phyloP scores from a whole-genome alignment of 257 asterid genomes.

The Verbena officinalis region DNA sequence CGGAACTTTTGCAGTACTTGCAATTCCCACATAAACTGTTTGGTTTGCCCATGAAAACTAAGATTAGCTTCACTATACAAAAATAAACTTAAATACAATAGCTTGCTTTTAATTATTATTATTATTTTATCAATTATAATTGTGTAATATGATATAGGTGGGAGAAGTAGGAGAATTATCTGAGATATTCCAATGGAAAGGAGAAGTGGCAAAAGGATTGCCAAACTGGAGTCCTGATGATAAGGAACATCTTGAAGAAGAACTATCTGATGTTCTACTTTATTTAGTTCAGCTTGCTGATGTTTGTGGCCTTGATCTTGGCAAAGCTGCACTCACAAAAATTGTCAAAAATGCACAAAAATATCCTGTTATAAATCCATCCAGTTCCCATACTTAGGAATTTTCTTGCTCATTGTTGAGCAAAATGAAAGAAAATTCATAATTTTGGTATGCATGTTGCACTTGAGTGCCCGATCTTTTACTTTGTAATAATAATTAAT shows the following conservation, averaged over 20 bases:
- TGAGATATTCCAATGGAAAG: slow-evolving; percentile 74
- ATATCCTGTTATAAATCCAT: slow-evolving; percentile 40
- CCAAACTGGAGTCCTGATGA: slow-evolving; percentile 60
- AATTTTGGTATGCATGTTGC: too few species aligned
- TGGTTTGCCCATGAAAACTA: too few species aligned
- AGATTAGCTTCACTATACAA: too few species aligned
- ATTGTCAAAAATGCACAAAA: slow-evolving; percentile 60
- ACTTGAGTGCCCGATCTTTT: too few species aligned
- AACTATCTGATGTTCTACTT: slow-evolving; percentile 63
- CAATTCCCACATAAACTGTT: too few species aligned
- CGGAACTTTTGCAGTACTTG: too few species aligned
- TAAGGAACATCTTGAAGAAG: slow-evolving; percentile 62
- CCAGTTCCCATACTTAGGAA: not conserved
- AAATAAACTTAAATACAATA: too few species aligned
- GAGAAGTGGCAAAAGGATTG: slow-evolving; percentile 65
- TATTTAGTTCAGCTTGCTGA: slow-evolving; percentile 59
- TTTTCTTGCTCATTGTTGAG: not conserved
- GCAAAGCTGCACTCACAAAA: slow-evolving; percentile 61
- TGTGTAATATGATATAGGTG: slow-evolving; percentile 36
- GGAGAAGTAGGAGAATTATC: slow-evolving; percentile 77
- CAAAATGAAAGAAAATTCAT: too few species aligned
- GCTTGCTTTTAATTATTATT: too few species aligned
- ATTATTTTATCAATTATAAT: too few species aligned
- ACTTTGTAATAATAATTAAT: too few species aligned
- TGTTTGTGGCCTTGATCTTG: slow-evolving; percentile 70